These are phyloP conservation scores for Hydnum rufescens DNA, from an alignment of 768 basidiomycete species.

Conservation along the genomic window DNA sequence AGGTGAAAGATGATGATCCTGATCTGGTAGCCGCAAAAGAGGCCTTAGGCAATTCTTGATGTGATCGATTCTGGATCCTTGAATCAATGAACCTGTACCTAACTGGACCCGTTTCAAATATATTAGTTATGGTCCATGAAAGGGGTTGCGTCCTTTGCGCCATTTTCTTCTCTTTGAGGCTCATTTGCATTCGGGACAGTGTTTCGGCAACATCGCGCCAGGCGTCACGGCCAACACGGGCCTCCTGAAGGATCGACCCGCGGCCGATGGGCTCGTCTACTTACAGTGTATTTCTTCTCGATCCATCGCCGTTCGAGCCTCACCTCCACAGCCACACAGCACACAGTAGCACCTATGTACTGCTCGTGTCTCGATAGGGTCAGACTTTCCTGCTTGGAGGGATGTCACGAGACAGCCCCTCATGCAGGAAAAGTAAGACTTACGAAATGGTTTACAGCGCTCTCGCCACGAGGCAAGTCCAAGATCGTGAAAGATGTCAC, in stretches of 20 bases:
- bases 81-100: no score
- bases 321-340: no score
- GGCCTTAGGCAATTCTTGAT: conserved; percentile 4
- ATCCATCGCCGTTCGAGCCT: no score
- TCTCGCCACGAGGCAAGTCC: conserved; percentile 57
- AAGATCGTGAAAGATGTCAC: conserved; percentile 95
- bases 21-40: conserved; percentile 5
- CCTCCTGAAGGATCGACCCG: conserved; percentile 9
- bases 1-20: not conserved
- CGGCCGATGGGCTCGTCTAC: no score
- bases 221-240: conserved; percentile 9
- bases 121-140: no score
- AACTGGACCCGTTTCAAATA: no score
- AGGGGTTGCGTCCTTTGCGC: no score
- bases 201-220: conserved; percentile 8
- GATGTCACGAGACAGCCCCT: not conserved
- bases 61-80: no score
- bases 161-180: no score
- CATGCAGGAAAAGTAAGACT: conserved; percentile 75
- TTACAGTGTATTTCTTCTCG: no score
- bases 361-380: conserved; percentile 88
- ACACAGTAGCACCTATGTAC: conserved; percentile 67
- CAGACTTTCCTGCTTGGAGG: conserved; percentile 8
- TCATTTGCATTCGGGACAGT: no score
- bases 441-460: conserved; percentile 87